Evolutionary conservation across 2,329 filamentous ascomycete species (phyloP), one percentile per base, ranked within the genome.

Genomic region (Nigrospora sphaerica): DNA sequence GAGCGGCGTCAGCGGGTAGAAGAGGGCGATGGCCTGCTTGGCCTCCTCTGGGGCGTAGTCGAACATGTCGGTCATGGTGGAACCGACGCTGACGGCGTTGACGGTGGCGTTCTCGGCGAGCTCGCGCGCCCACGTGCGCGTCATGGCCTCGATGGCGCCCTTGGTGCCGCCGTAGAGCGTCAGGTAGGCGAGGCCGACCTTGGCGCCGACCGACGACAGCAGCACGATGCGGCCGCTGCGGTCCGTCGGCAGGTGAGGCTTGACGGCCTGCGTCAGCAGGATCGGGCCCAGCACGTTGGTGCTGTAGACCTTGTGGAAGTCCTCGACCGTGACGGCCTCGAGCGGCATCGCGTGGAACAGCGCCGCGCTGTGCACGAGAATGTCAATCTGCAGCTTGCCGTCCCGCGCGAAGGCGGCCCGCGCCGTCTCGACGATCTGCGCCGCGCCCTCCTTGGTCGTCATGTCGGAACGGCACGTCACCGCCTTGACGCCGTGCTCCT

Each of bases 121-220:
- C 58, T 83, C 80, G 6, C 79, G 68, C 3, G 77, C 68, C 80
- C 80, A 84, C 0, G 77, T 79, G 14, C 80, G 67, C 32, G 80
- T 84, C 77, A 83, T 83, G 13, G 77, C 71, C 57, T 84, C 80
- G 6, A 84, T 59, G 0, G 80, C 80, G 1, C 78, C 79, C 58
- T 84, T 84, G 23, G 79, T 81, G 2, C 76, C 78, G 10, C 77
- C 78, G 52, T 83, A 83, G 46, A 82, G 71, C 23, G 71, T 74
- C 33, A 46, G 44, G 44, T 50, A 46, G 51, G 34, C 39, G 16
- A 76, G 78, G 32, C 78, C 77, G 11, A 77, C 62, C 44, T 69
- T 71, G 42, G 73, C 66, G 42, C 69, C 73, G 45, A 81, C 74
- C 50, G 71, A 76, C 36, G 71, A 75, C 34, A 81, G 57, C 54